Conservation (phyloP, 2,329 filamentous ascomycete genomes). For the Penicillium vulpinum region DNA sequence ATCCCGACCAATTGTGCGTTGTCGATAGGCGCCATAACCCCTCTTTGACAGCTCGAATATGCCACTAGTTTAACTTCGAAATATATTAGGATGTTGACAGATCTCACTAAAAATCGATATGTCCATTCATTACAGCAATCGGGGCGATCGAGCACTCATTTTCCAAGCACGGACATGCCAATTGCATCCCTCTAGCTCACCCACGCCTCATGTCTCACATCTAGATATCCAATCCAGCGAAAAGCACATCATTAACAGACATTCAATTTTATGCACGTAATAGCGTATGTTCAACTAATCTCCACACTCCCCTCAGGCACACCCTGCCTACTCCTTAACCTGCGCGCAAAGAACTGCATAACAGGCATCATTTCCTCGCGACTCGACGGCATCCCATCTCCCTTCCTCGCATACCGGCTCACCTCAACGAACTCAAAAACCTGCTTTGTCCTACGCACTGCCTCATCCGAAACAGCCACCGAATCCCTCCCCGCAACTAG, state of each 20-base stretch:
- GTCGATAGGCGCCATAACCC: not conserved
- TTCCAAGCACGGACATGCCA: not conserved
- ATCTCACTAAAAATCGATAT: not conserved
- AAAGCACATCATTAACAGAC: not conserved
- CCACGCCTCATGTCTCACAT: not conserved
- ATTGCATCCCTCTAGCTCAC: not conserved
- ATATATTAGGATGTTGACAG: not conserved
- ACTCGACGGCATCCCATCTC: slow-evolving; percentile 79
- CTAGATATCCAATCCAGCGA: too few species aligned
- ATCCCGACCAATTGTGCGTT: slow-evolving; percentile 1
- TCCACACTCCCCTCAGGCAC: slow-evolving; percentile 50
- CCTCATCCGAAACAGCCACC: slow-evolving; percentile 60
- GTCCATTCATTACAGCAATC: not conserved
- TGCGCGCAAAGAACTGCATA: slow-evolving; percentile 69
- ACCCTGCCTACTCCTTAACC: slow-evolving; percentile 45
- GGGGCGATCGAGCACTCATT: not conserved
- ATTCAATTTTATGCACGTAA: not conserved
- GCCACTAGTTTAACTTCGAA: not conserved
- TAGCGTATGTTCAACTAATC: slow-evolving; percentile 29
- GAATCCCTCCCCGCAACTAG: slow-evolving; percentile 43
- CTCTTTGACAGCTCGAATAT: not conserved
- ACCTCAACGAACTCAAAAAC: slow-evolving; percentile 68
- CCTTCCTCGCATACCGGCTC: slow-evolving; percentile 67
- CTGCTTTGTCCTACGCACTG: slow-evolving; percentile 62
- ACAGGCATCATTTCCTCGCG: slow-evolving; percentile 85